These are phyloP conservation scores for Metarhizium humberi DNA, from an alignment of 2,329 filamentous ascomycete species.

Conservation along the genomic window DNA sequence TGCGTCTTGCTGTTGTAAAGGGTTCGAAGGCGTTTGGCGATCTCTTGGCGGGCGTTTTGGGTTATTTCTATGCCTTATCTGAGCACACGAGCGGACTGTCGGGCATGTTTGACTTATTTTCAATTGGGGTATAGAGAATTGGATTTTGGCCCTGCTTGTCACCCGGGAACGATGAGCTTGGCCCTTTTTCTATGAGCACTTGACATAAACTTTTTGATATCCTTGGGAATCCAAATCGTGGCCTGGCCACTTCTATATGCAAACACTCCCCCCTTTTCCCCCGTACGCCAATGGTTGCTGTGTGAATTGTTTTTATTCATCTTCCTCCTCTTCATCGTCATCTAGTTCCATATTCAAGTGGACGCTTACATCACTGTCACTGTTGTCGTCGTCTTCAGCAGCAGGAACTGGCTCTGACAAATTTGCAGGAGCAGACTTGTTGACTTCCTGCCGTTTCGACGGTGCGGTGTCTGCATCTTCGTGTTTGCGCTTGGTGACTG, in stretches of 20 bases:
- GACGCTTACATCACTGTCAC: slow-evolving; percentile 41
- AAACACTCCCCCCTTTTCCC: background rate
- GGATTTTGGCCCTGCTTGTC: background rate
- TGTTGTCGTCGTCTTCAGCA: slow-evolving; percentile 23
- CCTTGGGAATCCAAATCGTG: background rate
- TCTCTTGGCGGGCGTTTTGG: slow-evolving; percentile 3
- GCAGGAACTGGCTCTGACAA: slow-evolving; percentile 13
- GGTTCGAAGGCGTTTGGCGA: background rate
- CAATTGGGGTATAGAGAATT: background rate
- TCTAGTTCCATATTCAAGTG: slow-evolving; percentile 52
- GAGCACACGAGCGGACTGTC: background rate
- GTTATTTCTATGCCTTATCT: background rate
- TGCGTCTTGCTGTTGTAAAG: background rate
- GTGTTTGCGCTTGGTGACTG: slow-evolving; percentile 29
- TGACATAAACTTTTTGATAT: background rate
- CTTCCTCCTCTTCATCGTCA: slow-evolving; percentile 35
- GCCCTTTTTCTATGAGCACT: background rate
- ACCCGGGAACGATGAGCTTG: background rate
- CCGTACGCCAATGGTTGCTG: background rate
- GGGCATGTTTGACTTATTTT: background rate
- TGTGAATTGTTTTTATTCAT: slow-evolving; percentile 8
- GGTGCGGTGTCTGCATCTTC: slow-evolving; percentile 24
- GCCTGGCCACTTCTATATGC: background rate
- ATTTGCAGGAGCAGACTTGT: slow-evolving; percentile 12
- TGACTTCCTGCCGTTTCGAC: slow-evolving; percentile 32